Conservation (phyloP, 2,329 filamentous ascomycete genomes). For the Metarhizium anisopliae region DNA sequence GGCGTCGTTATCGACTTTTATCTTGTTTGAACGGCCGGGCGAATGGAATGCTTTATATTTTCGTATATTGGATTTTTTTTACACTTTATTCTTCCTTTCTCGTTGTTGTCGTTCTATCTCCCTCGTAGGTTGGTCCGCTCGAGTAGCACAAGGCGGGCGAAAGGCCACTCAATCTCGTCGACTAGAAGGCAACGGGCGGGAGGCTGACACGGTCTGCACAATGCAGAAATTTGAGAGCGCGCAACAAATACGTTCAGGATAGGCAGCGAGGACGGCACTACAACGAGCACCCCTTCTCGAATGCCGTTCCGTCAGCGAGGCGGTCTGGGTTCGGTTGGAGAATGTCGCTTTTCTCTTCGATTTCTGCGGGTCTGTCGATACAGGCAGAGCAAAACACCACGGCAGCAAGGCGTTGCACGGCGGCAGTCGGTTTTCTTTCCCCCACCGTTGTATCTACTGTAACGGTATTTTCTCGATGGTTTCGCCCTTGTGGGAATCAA, state of each 20-base stretch:
- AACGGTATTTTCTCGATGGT: too few species aligned
- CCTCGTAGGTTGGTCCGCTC: not conserved
- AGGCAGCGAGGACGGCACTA: slow-evolving; percentile 4
- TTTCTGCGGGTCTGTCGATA: slow-evolving; percentile 1
- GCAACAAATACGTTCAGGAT: not conserved
- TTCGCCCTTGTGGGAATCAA: not conserved
- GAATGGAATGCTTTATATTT: too few species aligned
- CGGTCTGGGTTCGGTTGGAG: not conserved
- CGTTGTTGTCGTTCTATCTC: not conserved
- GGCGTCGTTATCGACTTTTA: not conserved
- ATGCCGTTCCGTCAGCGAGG: slow-evolving; percentile 4
- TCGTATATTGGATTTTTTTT: too few species aligned
- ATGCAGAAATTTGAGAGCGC: not conserved
- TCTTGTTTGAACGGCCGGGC: too few species aligned
- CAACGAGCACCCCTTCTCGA: not conserved
- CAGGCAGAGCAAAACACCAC: not conserved
- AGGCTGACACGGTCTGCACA: not conserved
- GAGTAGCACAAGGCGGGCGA: not conserved
- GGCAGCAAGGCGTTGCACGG: not conserved
- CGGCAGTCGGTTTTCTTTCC: not conserved
- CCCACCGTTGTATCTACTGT: too few species aligned
- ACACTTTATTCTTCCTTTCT: too few species aligned
- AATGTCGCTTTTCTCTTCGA: not conserved
- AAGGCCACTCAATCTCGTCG: not conserved
- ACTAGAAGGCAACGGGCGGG: not conserved